These are phyloP conservation scores for Colletotrichum salicis DNA, from an alignment of 2,329 filamentous ascomycete species.

Conservation along the genomic window DNA sequence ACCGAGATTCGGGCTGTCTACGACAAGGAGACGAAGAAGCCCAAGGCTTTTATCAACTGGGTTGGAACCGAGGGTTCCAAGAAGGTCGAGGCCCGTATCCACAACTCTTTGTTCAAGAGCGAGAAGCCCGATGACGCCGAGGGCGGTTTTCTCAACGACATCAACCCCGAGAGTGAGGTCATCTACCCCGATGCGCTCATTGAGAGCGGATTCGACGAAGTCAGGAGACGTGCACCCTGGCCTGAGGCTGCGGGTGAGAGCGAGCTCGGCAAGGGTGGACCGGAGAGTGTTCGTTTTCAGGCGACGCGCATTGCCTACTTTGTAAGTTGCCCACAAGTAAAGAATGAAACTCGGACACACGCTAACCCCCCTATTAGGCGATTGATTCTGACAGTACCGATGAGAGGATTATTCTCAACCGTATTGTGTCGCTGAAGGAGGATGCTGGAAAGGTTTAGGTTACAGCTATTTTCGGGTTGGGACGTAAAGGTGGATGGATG, in stretches of 20 bases:
- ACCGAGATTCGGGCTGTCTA: conserved; percentile 71
- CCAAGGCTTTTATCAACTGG: conserved; percentile 93
- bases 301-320: conserved; percentile 90
- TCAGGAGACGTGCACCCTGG: conserved; percentile 80
- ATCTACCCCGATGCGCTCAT: conserved; percentile 83
- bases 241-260: conserved; percentile 80
- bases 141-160: conserved; percentile 83
- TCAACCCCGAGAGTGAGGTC: conserved; percentile 86
- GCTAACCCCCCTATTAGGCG: conserved; percentile 53
- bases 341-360: background rate
- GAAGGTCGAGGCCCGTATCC: conserved; percentile 79
- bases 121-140: conserved; percentile 82
- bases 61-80: conserved; percentile 74
- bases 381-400: conserved; percentile 82
- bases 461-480: background rate
- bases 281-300: conserved; percentile 88
- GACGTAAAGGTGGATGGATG: background rate
- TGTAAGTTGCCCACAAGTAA: conserved; percentile 50
- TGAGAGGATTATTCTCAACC: conserved; percentile 87
- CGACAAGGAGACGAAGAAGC: conserved; percentile 76
- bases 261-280: conserved; percentile 68
- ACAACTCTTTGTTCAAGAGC: conserved; percentile 87
- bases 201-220: conserved; percentile 84
- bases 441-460: conserved; percentile 72
- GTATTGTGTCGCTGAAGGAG: conserved; percentile 92